Conservation (phyloP, 768 basidiomycete species). For the Pleurotus citrinopileatus region DNA sequence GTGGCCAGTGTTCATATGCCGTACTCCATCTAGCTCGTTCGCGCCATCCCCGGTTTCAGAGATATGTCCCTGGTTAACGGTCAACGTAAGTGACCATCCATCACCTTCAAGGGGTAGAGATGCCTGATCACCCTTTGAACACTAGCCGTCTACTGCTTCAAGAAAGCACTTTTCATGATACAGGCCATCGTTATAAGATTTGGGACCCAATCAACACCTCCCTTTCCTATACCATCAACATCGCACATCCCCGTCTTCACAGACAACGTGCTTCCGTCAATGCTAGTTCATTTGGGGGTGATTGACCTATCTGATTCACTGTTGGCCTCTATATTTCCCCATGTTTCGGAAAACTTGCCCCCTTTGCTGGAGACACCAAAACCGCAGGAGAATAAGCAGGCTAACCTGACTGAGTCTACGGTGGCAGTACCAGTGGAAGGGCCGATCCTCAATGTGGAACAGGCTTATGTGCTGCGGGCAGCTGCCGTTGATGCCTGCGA, state of each 20-base stretch:
- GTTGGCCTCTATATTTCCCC: constrained; percentile 48
- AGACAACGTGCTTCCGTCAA: constrained; percentile 83
- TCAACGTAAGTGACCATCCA: constrained; percentile 45
- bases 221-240: constrained; percentile 65
- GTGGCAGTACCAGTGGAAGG: constrained; percentile 31
- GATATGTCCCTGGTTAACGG: constrained; percentile 72
- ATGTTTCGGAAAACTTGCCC: constrained; percentile 35
- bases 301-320: constrained; percentile 56
- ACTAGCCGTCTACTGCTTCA: constrained; percentile 83
- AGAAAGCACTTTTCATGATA: constrained; percentile 84
- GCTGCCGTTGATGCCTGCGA: constrained; percentile 81
- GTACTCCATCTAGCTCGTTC: constrained; percentile 50
- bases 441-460: constrained; percentile 53
- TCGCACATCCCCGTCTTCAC: constrained; percentile 62
- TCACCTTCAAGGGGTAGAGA: background rate
- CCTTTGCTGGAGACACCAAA: constrained; percentile 39
- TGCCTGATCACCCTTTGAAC: constrained; percentile 7
- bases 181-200: constrained; percentile 70
- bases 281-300: constrained; percentile 74
- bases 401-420: constrained; percentile 11
- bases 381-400: constrained; percentile 7
- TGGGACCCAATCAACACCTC: constrained; percentile 44
- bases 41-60: constrained; percentile 76
- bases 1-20: background rate
- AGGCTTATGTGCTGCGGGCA: constrained; percentile 73